These are phyloP conservation scores for Fomitopsis pinicola DNA, from an alignment of 1,284 basidiomycete genomes.

Conservation along the genomic window DNA sequence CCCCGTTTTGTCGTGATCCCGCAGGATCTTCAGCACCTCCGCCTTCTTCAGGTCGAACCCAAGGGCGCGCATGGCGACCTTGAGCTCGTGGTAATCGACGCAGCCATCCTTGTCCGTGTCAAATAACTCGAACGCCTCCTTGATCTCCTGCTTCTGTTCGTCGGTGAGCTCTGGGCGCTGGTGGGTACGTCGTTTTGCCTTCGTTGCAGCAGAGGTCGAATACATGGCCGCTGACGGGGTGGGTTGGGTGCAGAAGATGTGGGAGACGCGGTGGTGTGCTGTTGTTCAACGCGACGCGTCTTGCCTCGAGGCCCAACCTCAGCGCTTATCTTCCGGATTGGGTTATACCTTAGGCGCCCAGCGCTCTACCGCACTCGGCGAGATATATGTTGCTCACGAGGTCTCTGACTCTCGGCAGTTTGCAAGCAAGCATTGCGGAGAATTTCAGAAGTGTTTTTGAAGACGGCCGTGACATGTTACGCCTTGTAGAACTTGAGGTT, in stretches of 20 bases:
- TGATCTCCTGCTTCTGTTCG: conserved; percentile 96
- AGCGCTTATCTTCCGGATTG: not conserved
- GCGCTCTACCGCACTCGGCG: too few species aligned
- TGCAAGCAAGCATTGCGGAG: too few species aligned
- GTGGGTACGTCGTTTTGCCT: conserved; percentile 69
- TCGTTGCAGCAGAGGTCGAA: conserved; percentile 63
- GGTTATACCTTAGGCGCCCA: not conserved
- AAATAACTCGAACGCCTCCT: conserved; percentile 98
- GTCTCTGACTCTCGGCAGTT: too few species aligned
- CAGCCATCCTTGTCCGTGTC: conserved; percentile 99
- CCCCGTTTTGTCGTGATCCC: conserved; percentile 89
- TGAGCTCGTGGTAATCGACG: conserved; percentile 97
- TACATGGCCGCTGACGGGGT: conserved; percentile 45
- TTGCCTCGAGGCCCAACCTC: not conserved
- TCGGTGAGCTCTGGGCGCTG: conserved; percentile 81
- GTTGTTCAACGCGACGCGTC: not conserved
- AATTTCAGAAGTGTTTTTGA: too few species aligned
- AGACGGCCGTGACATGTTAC: too few species aligned
- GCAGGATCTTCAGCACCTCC: conserved; percentile 92
- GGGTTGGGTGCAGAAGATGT: not conserved
- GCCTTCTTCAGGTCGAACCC: conserved; percentile 99
- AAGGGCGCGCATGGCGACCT: conserved; percentile 96
- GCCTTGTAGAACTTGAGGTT: too few species aligned
- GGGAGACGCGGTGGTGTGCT: conserved; percentile 7
- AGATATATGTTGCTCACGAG: too few species aligned